Conservation (phyloP, 108 stramenopile species). For the Mediolabrus comicus region DNA sequence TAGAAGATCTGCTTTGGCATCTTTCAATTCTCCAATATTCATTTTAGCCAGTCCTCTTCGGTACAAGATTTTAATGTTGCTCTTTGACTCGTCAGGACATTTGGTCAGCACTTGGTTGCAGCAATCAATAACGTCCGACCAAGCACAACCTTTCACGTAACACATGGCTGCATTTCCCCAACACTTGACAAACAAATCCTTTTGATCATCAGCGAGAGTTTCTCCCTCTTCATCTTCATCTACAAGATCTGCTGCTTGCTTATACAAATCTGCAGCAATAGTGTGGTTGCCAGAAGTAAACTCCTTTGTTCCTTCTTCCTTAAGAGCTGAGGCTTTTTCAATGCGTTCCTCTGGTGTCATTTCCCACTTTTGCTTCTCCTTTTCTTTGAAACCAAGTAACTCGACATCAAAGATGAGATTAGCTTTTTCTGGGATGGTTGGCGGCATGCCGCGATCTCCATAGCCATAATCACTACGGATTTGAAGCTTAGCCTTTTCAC, state of each 20-base stretch:
- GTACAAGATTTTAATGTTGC: constrained; percentile 91
- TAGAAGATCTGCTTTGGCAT: constrained; percentile 92
- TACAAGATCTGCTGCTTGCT: constrained; percentile 72
- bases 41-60: constrained; percentile 77
- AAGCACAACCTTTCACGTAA: constrained; percentile 77
- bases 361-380: constrained; percentile 84
- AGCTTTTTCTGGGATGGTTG: constrained; percentile 88
- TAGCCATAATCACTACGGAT: constrained; percentile 91
- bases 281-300: constrained; percentile 77
- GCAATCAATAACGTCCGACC: constrained; percentile 74
- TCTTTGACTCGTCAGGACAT: constrained; percentile 54
- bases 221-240: constrained; percentile 79
- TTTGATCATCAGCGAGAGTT: constrained; percentile 71
- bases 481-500: constrained; percentile 81
- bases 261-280: constrained; percentile 81
- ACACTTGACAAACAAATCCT: constrained; percentile 69
- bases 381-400: constrained; percentile 86
- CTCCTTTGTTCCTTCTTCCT: constrained; percentile 79
- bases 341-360: constrained; percentile 83
- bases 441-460: constrained; percentile 82
- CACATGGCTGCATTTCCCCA: constrained; percentile 94
- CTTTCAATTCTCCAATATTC: constrained; percentile 85
- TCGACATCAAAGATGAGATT: constrained; percentile 95
- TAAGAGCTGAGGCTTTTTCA: constrained; percentile 73
- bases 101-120: constrained; percentile 80